Base-by-base conservation (phyloP, 192 early-diverging fungal species). In the Globomyces pollinis-pini region DNA sequence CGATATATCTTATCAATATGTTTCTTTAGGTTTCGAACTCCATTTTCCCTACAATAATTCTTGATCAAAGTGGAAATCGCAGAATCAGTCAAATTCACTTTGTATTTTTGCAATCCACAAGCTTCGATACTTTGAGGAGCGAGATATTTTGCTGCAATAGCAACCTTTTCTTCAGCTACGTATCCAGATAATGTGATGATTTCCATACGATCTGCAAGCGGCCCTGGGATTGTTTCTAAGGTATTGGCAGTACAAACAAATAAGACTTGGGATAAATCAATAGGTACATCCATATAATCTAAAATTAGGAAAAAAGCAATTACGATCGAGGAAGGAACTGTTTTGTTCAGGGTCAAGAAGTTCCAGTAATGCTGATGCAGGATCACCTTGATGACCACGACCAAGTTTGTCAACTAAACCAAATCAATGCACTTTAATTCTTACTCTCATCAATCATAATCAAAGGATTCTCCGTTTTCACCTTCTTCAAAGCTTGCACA, bases 211-310 rank as follows among this genome's bases (percentile, higher is more conserved):
- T 99, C 96, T 18, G 97, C 76, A n/a, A 99, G 79, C 35, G 96
- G 96, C 6, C 83, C 91, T 3, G 96, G 96, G 35, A 99, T 99
- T 7, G 96, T 99, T 38, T 99, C 96, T 3, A 93, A 79, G 13
- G 90, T 84, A 60, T 99, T 99, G 38, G 96, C 96, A 1, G 96
- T 99, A 74, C 96, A 99, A 20, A 99, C 93, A 80, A 99, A 99
- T 29, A 99, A 74, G 1, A 99, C 93, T 67, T 94, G 94, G 61
- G 96, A 99, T 26, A 99, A 77, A 64, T 99, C 93, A 9, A 99
- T 80, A 0, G 96, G 94, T 9, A 99, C 89, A 70, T 99, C 96
- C 92, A 99, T 94, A 81, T 99, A 99, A 71, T 99, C n/a, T n/a
- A n/a, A n/a, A n/a, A n/a, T n/a, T n/a, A n/a, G n/a, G n/a, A n/a